These are phyloP conservation scores for Bondarzewia mesenterica DNA, from an alignment of 1,284 basidiomycete genomes.

Conservation along the genomic window DNA sequence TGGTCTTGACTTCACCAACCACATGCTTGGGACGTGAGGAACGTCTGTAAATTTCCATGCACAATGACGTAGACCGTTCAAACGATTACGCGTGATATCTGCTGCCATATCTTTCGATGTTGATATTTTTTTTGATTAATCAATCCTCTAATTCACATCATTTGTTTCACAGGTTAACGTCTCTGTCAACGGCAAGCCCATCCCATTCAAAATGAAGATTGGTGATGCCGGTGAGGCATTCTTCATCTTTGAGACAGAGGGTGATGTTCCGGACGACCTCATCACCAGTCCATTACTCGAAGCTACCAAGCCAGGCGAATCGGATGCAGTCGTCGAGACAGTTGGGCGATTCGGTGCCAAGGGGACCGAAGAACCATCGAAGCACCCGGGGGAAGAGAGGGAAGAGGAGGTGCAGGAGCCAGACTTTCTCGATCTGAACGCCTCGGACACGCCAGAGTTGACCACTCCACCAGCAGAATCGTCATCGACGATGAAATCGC, in stretches of 20 bases:
- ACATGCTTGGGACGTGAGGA: too few species aligned
- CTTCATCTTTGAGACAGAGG: conserved; percentile 97
- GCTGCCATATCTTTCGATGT: too few species aligned
- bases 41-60: too few species aligned
- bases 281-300: conserved; percentile 88
- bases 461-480: not conserved
- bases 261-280: conserved; percentile 87
- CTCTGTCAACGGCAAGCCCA: conserved; percentile 69
- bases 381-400: conserved; percentile 10
- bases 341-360: conserved; percentile 38
- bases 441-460: conserved; percentile 17
- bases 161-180: conserved; percentile 82
- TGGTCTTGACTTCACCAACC: too few species aligned
- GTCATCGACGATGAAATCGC: not conserved
- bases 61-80: too few species aligned
- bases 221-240: conserved; percentile 98
- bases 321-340: conserved; percentile 16
- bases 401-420: conserved; percentile 37
- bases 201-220: conserved; percentile 98
- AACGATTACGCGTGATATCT: too few species aligned
- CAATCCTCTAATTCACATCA: too few species aligned
- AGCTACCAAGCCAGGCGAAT: conserved; percentile 43
- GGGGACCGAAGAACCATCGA: conserved; percentile 9
- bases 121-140: too few species aligned
- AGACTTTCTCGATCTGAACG: conserved; percentile 60